A percentile compares a stretch with the other conserved stretches of the same genome.
These are phyloP conservation scores for Ceratobasidium sp. DNA, from an alignment of 1,284 basidiomycete genomes.

Conservation along the genomic window DNA sequence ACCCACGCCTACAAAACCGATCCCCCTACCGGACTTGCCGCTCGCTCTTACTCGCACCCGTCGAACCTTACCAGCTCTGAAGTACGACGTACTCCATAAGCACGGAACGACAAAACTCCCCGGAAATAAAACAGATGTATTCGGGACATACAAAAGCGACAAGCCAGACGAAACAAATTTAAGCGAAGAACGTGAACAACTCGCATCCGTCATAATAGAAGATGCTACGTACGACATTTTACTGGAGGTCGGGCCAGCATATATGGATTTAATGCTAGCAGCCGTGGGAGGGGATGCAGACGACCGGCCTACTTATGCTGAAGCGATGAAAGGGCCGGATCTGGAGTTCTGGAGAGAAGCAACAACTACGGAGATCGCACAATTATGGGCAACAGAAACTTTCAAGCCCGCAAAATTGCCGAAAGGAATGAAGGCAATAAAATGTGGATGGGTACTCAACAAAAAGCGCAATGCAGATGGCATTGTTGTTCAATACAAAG, in stretches of 20 bases:
- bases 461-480: conserved; percentile 5
- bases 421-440: background rate
- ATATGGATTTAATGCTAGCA: background rate
- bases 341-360: conserved; percentile 14
- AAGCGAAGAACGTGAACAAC: too few relatives aligned
- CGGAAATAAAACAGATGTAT: background rate
- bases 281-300: background rate
- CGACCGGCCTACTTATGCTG: background rate
- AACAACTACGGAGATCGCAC: background rate
- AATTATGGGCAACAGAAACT: conserved; percentile 10
- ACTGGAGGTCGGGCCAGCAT: too few relatives aligned
- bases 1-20: background rate
- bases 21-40: background rate
- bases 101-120: background rate
- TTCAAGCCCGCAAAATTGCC: background rate
- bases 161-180: too few relatives aligned
- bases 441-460: conserved; percentile 10
- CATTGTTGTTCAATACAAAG: conserved; percentile 1
- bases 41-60: background rate
- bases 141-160: background rate
- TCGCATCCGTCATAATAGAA: too few relatives aligned
- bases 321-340: conserved; percentile 9
- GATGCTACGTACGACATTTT: too few relatives aligned
- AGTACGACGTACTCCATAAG: background rate
- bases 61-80: background rate